Percentiles rank a stretch among this genome's conserved stretches.
Evolutionary conservation across 2,329 filamentous ascomycete genomes (phyloP).

Genomic region (Colletotrichum camelliae): DNA sequence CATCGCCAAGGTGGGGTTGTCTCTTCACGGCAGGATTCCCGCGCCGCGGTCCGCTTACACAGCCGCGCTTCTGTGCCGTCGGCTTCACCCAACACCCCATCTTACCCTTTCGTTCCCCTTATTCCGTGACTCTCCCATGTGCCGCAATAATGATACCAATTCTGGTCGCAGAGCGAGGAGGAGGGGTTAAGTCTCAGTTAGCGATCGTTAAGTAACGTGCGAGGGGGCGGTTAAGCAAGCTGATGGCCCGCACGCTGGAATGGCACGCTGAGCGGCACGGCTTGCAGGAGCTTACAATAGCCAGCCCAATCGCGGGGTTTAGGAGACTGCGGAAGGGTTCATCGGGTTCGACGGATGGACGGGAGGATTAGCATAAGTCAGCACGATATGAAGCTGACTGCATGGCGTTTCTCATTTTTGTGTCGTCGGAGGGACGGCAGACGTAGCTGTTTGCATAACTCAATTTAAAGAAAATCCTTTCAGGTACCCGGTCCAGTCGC

Average conservation of each 20-base stretch:
- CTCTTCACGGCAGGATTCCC: neutral
- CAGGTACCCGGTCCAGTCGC: neutral
- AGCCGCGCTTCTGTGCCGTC: neutral
- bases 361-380: neutral
- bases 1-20: neutral
- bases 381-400: slow-evolving; percentile 4
- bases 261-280: neutral
- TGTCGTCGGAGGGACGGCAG: neutral
- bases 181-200: neutral
- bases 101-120: neutral
- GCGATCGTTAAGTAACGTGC: neutral
- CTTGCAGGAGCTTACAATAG: neutral
- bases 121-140: neutral
- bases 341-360: neutral
- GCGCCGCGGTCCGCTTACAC: neutral
- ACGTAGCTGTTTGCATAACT: neutral
- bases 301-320: neutral
- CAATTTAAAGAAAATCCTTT: neutral
- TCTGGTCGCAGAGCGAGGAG: neutral
- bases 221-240: neutral
- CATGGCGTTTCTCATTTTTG: neutral
- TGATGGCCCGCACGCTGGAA: neutral
- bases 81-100: neutral
- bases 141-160: neutral
- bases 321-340: neutral